Evolutionary conservation across 139 green algal genomes (phyloP).

Genomic region (Raphidocelis subcapitata): DNA sequence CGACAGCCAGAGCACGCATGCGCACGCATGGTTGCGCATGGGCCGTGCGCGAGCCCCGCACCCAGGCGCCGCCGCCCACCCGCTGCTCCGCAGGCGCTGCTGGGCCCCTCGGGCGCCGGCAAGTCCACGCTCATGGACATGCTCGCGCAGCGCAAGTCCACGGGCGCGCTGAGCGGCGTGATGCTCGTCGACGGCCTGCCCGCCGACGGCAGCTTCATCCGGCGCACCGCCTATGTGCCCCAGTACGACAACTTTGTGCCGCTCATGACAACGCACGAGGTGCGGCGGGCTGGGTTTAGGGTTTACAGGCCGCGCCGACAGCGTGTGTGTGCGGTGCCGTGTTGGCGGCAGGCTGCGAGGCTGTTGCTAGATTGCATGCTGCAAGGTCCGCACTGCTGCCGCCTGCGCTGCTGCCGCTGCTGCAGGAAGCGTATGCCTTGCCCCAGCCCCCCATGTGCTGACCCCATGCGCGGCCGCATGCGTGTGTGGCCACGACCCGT

Average conservation of each 20-base stretch:
- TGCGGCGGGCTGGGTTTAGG: conserved; percentile 21
- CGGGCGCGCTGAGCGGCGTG: conserved; percentile 38
- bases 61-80: too few species aligned
- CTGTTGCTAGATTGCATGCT: conserved; percentile 39
- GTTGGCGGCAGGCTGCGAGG: conserved; percentile 31
- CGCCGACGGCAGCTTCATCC: conserved; percentile 11
- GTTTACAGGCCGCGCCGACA: too few species aligned
- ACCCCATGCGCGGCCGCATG: too few species aligned
- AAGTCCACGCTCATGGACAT: conserved; percentile 58
- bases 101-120: conserved; percentile 48
- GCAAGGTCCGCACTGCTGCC: too few species aligned
- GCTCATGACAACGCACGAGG: conserved; percentile 29
- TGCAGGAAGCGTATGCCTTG: too few species aligned
- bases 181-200: conserved; percentile 23
- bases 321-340: too few species aligned
- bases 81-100: conserved; percentile 44
- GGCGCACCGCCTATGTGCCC: conserved; percentile 23
- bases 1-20: too few species aligned
- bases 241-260: conserved; percentile 42
- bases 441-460: too few species aligned
- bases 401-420: too few species aligned
- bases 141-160: conserved; percentile 43
- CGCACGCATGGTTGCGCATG: too few species aligned
- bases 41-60: too few species aligned
- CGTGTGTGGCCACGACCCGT: too few species aligned